Conservation (phyloP, 805 yeast genomes). For the Dipodascopsis uninucleata region DNA sequence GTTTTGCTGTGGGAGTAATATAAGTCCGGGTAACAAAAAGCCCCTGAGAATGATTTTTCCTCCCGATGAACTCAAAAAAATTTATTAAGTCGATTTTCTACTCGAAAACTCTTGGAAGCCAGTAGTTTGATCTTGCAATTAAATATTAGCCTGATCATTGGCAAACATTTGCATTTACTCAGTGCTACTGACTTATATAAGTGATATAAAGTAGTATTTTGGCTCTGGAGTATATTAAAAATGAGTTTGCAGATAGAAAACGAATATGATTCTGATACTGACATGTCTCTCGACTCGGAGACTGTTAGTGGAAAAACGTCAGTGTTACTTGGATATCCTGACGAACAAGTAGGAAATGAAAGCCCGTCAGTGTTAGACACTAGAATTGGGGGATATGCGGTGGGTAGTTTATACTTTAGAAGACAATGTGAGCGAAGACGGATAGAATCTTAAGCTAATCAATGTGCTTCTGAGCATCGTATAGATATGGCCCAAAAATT, state of each 20-base stretch:
- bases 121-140: no score
- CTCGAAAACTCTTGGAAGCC: no score
- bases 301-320: constrained; percentile 29
- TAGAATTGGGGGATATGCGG: constrained; percentile 74
- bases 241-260: constrained; percentile 3
- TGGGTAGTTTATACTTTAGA: constrained; percentile 23
- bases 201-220: no score
- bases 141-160: no score
- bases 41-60: no score
- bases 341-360: constrained; percentile 29
- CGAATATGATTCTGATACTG: constrained; percentile 26
- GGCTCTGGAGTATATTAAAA: no score
- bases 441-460: neutral
- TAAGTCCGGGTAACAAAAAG: no score
- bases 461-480: constrained; percentile 31
- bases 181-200: no score
- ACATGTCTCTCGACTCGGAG: constrained; percentile 7
- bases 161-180: no score
- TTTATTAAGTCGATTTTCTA: no score
- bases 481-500: constrained; percentile 58
- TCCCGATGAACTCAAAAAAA: no score
- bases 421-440: neutral
- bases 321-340: constrained; percentile 38
- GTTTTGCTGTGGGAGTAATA: no score
- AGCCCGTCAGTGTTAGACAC: constrained; percentile 49